phyloP scores from a whole-genome alignment of 2,329 filamentous ascomycete genomes.

The Apiospora kogelbergensis region DNA sequence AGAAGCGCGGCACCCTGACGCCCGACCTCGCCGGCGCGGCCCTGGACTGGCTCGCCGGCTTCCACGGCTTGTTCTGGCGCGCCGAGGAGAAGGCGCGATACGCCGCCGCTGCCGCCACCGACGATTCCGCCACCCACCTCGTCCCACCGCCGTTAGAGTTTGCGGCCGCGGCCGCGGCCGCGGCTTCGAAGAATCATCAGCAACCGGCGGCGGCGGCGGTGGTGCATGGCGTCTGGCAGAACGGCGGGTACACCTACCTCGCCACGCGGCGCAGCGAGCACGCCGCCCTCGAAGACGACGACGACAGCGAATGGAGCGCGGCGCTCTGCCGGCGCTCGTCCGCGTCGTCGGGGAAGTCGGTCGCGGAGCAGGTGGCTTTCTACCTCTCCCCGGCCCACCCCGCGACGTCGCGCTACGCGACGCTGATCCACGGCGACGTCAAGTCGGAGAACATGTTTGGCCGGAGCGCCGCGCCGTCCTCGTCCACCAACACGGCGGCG shows the following conservation, averaged over 20 bases:
- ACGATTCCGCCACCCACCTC: conserved; percentile 28
- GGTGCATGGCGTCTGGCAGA: conserved; percentile 52
- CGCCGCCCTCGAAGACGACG: conserved; percentile 42
- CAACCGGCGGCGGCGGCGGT: background rate
- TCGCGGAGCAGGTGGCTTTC: conserved; percentile 53
- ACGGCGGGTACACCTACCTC: conserved; percentile 70
- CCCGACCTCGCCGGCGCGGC: conserved; percentile 50
- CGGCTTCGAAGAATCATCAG: background rate
- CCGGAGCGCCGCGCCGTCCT: no score
- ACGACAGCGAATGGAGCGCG: conserved; percentile 54
- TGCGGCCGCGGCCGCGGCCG: background rate
- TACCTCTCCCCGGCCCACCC: conserved; percentile 43
- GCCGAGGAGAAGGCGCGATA: conserved; percentile 12
- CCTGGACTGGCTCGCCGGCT: conserved; percentile 61
- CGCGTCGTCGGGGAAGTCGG: conserved; percentile 29
- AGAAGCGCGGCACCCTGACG: conserved; percentile 49
- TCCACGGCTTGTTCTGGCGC: conserved; percentile 56
- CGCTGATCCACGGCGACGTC: conserved; percentile 67
- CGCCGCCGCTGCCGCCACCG: conserved; percentile 19
- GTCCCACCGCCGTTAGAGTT: background rate
- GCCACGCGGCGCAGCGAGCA: conserved; percentile 62
- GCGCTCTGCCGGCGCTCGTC: conserved; percentile 40
- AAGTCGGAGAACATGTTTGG: conserved; percentile 70
- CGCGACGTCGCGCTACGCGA: conserved; percentile 45
- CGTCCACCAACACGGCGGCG: background rate